Conservation (phyloP, 2,329 filamentous ascomycete genomes). For the Alternaria metachromatica region DNA sequence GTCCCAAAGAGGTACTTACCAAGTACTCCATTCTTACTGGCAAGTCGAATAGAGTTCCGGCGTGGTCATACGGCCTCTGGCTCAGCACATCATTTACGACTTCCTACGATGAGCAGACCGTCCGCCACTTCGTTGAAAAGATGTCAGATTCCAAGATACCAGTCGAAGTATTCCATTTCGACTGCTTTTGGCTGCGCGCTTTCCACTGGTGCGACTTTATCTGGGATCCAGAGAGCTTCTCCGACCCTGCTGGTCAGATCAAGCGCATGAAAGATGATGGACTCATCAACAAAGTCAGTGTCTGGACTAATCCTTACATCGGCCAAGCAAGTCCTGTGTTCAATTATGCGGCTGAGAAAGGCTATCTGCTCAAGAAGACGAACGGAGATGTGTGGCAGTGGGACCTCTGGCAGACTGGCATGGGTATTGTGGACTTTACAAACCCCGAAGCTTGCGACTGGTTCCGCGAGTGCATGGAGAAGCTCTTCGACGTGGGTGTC, state of each 20-base stretch:
- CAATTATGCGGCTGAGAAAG: conserved; percentile 67
- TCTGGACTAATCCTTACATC: conserved; percentile 80
- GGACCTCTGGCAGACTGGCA: conserved; percentile 79
- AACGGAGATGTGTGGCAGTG: conserved; percentile 77
- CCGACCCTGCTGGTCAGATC: conserved; percentile 70
- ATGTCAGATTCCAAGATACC: conserved; percentile 71
- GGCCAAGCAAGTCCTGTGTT: conserved; percentile 73
- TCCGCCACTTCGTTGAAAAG: conserved; percentile 71
- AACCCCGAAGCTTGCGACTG: conserved; percentile 72
- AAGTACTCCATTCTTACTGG: conserved; percentile 74
- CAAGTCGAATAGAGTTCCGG: conserved; percentile 67
- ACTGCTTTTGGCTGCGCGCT: conserved; percentile 79
- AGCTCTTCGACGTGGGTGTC: conserved; percentile 71
- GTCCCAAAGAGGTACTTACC: conserved; percentile 73
- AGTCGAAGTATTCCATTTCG: conserved; percentile 76
- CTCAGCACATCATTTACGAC: conserved; percentile 79
- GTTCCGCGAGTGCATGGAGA: conserved; percentile 68
- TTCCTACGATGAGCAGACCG: conserved; percentile 73
- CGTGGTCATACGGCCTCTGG: conserved; percentile 80
- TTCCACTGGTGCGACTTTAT: conserved; percentile 79
- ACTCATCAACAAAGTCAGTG: conserved; percentile 67
- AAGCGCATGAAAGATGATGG: conserved; percentile 67
- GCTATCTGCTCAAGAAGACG: conserved; percentile 72
- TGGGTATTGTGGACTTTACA: conserved; percentile 77
- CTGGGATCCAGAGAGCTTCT: conserved; percentile 72